Base-by-base conservation (phyloP, 2,329 filamentous ascomycete species). In the Scolecobasidium constrictum region DNA sequence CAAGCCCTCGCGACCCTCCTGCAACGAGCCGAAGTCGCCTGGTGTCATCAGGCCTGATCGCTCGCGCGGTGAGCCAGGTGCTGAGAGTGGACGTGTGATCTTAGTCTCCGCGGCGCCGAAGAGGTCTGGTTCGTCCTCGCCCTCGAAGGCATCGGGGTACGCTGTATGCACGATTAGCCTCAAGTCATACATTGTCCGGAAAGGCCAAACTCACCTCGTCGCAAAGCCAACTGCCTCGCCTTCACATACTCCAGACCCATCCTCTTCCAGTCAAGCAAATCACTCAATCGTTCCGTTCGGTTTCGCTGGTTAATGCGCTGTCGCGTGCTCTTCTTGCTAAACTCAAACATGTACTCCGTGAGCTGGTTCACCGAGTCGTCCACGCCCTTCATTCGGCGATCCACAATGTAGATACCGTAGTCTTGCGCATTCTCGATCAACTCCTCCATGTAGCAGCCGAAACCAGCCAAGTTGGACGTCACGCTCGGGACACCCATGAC, bases 161-260 rank as follows among this genome's bases (percentile, higher is more conserved):
- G 92, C 92, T n/a, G n/a, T n/a, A n/a, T n/a, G n/a, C n/a, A n/a
- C n/a, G n/a, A n/a, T 70, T 48, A 17, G 15, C 26, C 15, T 31
- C 9, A 31, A 9, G 26, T 31, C 26, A 39, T 38, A 6, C 17
- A 23, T 5, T 9, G 34, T 18, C 19, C 16, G 31, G 35, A 49
- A 33, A 36, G 38, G 67, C 65, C n/a, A n/a, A n/a, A n/a, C n/a
- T n/a, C n/a, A n/a, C n/a, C n/a, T 63, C 92, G 77, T 55, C 92
- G 75, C 49, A 98, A 71, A 18, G 92, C 92, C 56, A 98, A 66
- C 63, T 96, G 92, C 38, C 92, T 78, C 23, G 92, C 92, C 71
- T 96, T 98, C 66, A 95, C 86, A 58, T 98, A 98, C 66, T 98
- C 92, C 81, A 96, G 82, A 17, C 92, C 92, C 92, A 98, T 98